A percentile compares a stretch with the other conserved stretches of the same genome.
phyloP scores from a whole-genome alignment of 2,329 filamentous ascomycete species.

The Botrytis porri region DNA sequence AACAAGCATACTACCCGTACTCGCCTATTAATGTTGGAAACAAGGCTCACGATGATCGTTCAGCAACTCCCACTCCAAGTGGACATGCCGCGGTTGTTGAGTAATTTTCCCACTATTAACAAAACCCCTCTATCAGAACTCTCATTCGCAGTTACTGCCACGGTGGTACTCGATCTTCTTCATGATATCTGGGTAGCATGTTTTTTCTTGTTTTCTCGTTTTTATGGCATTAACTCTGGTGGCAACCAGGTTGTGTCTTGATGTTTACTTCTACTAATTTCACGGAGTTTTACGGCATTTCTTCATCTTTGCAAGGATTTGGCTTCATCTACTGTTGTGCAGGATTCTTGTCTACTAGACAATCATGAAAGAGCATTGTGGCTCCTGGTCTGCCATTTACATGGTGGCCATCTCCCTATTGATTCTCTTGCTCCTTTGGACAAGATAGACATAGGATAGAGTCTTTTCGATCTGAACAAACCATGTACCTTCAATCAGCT shows the following conservation, averaged over 20 bases:
- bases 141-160: background rate
- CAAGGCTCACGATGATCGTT: constrained; percentile 28
- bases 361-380: constrained; percentile 19
- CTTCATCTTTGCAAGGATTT: constrained; percentile 19
- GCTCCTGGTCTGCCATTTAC: constrained; percentile 9
- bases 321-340: constrained; percentile 19
- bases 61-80: constrained; percentile 31
- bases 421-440: constrained; percentile 25
- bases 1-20: constrained; percentile 21
- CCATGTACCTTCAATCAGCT: constrained; percentile 21
- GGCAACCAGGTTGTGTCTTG: constrained; percentile 2
- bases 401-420: constrained; percentile 18
- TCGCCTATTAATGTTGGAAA: constrained; percentile 17
- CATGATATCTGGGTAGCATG: background rate
- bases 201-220: background rate
- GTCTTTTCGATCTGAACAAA: constrained; percentile 14
- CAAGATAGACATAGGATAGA: constrained; percentile 25
- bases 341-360: constrained; percentile 18
- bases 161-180: background rate
- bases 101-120: constrained; percentile 23
- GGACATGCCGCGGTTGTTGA: constrained; percentile 25
- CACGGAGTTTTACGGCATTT: constrained; percentile 14
- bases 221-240: constrained; percentile 4
- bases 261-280: constrained; percentile 13
- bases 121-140: constrained; percentile 4